Base-by-base conservation (phyloP, 768 basidiomycete genomes). In the Mycena vitilis region DNA sequence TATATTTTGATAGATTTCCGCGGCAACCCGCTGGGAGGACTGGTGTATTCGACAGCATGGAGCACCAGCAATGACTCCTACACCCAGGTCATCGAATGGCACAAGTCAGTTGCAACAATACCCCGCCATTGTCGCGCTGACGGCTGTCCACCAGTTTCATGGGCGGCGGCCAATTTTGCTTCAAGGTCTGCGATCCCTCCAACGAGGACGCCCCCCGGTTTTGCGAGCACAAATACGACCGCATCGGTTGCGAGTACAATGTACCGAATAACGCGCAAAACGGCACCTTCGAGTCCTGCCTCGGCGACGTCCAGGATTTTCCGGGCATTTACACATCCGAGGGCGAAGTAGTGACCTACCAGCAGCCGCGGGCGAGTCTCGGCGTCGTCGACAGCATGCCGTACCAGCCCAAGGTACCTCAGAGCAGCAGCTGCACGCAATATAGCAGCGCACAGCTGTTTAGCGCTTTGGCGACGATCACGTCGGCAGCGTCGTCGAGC, bases 1-100 rank as follows among this genome's bases (percentile, higher is more conserved):
- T n/a, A 8, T 56, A 20, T 49, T 15, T 22, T 23, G 11, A 45
- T 62, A 68, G 58, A 66, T 59, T 23, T 65, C 52, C 64, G 91
- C 69, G 94, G 94, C n/a, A 95, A 94, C 81, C 92, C 92, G 4
- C 81, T 93, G 34, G 93, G 93, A 70, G 91, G 88, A 56, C 76
- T 94, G 34, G 65, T 93, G 49, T 95, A 85, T 81, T 88, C 91
- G 0, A 89, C 81, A 66, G 84, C 80, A 13, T 90, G 84, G 73
- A 79, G 76, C 54, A 75, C 70, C 54, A 78, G 84, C 69, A 85
- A 83, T 71, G 76, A 76, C 65, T 78, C 80, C 0, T 84, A 80
- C 75, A 73, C 77, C 11, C 93, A 95, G 73, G 84, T 90, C 40
- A 79, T 81, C 45, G 87, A 92, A 72, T 94, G 93, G 92, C 85